Conservation (phyloP, 169 alveolate genomes). For the Cryptosporidium bovis region DNA sequence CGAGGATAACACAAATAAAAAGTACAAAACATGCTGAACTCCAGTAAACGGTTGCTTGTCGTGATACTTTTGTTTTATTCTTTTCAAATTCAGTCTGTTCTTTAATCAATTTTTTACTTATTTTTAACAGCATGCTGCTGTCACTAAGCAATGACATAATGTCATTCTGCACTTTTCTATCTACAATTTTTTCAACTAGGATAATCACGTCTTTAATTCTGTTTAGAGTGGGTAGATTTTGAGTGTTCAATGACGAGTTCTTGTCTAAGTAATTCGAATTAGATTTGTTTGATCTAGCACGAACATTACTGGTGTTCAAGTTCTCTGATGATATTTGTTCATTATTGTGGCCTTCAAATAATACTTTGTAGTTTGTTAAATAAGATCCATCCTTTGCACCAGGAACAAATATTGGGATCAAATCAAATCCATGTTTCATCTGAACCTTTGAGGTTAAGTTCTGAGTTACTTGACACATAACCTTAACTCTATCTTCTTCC, state of each 20-base stretch:
- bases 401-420: conserved; percentile 76
- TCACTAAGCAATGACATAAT: conserved; percentile 16
- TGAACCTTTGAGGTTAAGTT: conserved; percentile 66
- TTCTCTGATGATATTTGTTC: neutral
- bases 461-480: conserved; percentile 79
- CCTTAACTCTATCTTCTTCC: conserved; percentile 78
- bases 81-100: conserved; percentile 40
- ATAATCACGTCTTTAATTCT: conserved; percentile 31
- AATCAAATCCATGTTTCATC: conserved; percentile 75
- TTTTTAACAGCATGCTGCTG: neutral
- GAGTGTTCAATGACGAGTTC: neutral
- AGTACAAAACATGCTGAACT: neutral
- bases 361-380: neutral
- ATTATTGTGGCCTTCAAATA: neutral
- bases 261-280: neutral
- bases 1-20: neutral
- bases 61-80: neutral
- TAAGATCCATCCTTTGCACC: conserved; percentile 78
- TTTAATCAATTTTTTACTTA: conserved; percentile 5
- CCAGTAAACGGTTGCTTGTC: conserved; percentile 8
- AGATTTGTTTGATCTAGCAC: neutral
- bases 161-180: conserved; percentile 43
- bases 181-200: conserved; percentile 39
- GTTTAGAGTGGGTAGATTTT: conserved; percentile 22
- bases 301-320: neutral